phyloP scores from a whole-genome alignment of 179 eudicot genomes.

The Monotropa hypopitys region DNA sequence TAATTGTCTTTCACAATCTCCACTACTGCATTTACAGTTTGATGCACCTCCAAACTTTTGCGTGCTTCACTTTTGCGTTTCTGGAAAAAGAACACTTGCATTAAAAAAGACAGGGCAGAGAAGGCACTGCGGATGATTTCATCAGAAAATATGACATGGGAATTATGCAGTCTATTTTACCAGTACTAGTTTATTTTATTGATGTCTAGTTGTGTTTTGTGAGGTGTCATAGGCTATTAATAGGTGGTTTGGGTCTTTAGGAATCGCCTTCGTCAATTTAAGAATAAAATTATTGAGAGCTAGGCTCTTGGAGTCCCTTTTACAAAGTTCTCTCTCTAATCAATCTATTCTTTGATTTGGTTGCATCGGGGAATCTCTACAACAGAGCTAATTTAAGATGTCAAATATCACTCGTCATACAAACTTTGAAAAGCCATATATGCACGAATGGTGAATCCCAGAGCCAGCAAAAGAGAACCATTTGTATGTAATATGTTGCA shows the following conservation, averaged over 20 bases:
- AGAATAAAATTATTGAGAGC: too few relatives aligned
- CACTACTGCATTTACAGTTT: constrained; percentile 52
- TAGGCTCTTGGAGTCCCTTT: too few relatives aligned
- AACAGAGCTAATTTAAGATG: neutral
- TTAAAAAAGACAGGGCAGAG: constrained; percentile 1
- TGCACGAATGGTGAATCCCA: neutral
- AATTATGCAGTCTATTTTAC: too few relatives aligned
- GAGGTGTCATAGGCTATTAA: too few relatives aligned
- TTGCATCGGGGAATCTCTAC: neutral
- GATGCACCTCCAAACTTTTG: constrained; percentile 54
- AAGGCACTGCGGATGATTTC: neutral
- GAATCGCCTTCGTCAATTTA: too few relatives aligned
- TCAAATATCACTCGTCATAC: neutral
- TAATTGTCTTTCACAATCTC: constrained; percentile 85
- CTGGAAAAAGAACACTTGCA: constrained; percentile 17
- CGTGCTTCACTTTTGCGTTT: constrained; percentile 55
- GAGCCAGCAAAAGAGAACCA: neutral
- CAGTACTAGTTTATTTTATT: too few relatives aligned
- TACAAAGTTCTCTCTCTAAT: too few relatives aligned
- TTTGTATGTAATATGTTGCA: neutral
- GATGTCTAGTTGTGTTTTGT: too few relatives aligned
- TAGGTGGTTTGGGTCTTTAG: too few relatives aligned
- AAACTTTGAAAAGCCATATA: neutral
- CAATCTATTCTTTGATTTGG: too few relatives aligned
- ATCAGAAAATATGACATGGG: neutral